Conservation (phyloP, 176 grass and related monocot species). For the Eleusine indica region DNA sequence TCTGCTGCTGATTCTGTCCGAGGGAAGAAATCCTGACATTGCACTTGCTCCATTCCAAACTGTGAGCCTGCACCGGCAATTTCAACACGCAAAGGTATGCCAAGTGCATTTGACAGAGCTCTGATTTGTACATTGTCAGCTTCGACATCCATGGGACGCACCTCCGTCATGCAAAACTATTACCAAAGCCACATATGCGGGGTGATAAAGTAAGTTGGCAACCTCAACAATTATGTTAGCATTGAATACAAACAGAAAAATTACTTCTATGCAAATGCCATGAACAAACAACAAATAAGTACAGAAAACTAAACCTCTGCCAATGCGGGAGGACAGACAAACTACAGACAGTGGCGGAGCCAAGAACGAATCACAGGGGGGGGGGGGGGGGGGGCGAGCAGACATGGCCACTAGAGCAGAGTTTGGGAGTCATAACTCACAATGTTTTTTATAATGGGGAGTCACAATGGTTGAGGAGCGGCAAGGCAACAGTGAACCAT, state of each 20-base stretch:
- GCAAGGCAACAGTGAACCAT: too few relatives aligned
- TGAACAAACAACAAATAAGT: not conserved
- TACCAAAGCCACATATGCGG: slow-evolving; percentile 20
- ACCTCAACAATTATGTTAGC: not conserved
- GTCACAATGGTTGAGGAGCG: too few relatives aligned
- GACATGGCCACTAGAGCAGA: too few relatives aligned
- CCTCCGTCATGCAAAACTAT: slow-evolving; percentile 2
- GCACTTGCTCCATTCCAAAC: not conserved
- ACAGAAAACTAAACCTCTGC: not conserved
- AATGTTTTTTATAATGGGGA: too few relatives aligned
- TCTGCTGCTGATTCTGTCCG: not conserved
- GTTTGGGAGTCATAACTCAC: too few relatives aligned
- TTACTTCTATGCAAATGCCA: not conserved
- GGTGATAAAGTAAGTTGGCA: not conserved
- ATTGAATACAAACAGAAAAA: not conserved
- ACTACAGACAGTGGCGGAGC: not conserved
- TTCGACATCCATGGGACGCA: slow-evolving; percentile 5
- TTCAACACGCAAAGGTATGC: slow-evolving; percentile 28
- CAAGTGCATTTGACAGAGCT: slow-evolving; percentile 37
- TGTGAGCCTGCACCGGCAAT: not conserved
- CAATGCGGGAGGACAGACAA: too few relatives aligned
- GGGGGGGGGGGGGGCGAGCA: too few relatives aligned
- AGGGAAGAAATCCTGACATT: slow-evolving; percentile 19
- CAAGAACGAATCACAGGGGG: too few relatives aligned
- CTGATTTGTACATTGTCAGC: not conserved